A percentile compares a stretch with the other conserved stretches of the same genome.
These are phyloP conservation scores for Silene coronaria DNA, from an alignment of 179 eudicot genomes.

Conservation along the genomic window DNA sequence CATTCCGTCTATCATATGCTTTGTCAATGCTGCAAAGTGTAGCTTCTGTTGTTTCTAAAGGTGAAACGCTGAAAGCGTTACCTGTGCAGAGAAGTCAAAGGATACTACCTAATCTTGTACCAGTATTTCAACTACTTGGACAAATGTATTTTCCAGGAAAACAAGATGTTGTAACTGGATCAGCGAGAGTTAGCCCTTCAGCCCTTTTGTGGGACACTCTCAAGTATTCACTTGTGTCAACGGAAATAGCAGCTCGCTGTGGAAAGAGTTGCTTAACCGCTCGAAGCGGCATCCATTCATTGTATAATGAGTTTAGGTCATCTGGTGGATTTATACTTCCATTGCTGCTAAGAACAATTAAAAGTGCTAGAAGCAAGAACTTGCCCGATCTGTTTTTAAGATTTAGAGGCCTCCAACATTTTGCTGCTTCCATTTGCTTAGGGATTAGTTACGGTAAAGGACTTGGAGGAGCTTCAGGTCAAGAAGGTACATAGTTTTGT, in stretches of 20 bases:
- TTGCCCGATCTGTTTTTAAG: constrained; percentile 54
- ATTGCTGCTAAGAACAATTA: constrained; percentile 53
- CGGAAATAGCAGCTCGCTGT: constrained; percentile 84
- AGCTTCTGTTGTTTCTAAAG: constrained; percentile 50
- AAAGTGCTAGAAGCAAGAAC: constrained; percentile 43
- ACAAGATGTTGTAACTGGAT: constrained; percentile 42
- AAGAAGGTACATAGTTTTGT: constrained; percentile 45
- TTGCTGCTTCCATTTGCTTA: constrained; percentile 60
- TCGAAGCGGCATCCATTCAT: constrained; percentile 39
- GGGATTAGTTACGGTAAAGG: constrained; percentile 36
- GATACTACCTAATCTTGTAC: constrained; percentile 50
- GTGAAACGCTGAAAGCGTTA: constrained; percentile 43
- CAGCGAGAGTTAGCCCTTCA: constrained; percentile 66
- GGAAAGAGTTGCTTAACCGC: constrained; percentile 40
- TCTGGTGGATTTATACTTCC: constrained; percentile 70
- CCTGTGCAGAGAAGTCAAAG: constrained; percentile 40
- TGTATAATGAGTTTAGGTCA: constrained; percentile 63
- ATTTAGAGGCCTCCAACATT: constrained; percentile 70
- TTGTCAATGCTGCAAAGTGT: constrained; percentile 54
- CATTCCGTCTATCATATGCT: constrained; percentile 44
- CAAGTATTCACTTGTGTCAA: constrained; percentile 76
- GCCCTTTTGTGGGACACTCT: constrained; percentile 92
- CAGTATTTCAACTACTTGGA: constrained; percentile 46
- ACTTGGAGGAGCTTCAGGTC: constrained; percentile 24
- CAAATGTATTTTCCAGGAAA: constrained; percentile 64